These are phyloP conservation scores for Fusarium sp. DNA, from an alignment of 2,329 filamentous ascomycete genomes.

Conservation along the genomic window DNA sequence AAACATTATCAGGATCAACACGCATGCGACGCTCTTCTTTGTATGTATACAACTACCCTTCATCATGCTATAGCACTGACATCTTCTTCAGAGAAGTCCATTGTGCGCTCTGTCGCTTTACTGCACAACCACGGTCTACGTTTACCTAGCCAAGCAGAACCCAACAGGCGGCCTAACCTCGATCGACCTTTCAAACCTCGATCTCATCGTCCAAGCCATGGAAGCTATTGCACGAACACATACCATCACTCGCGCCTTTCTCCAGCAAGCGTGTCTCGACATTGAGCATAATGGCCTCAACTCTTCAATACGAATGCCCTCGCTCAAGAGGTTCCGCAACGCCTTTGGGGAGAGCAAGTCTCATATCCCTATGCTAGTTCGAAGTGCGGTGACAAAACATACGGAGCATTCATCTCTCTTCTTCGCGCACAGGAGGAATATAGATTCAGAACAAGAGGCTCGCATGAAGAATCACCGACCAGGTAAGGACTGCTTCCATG, in stretches of 20 bases:
- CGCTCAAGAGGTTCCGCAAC: conserved; percentile 49
- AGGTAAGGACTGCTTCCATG: conserved; percentile 47
- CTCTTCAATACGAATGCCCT: conserved; percentile 51
- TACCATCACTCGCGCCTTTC: conserved; percentile 82
- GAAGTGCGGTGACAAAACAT: conserved; percentile 57
- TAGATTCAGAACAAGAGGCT: conserved; percentile 18
- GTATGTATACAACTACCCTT: conserved; percentile 62
- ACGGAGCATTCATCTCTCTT: conserved; percentile 55
- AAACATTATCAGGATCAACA: conserved; percentile 83
- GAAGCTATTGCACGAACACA: conserved; percentile 80
- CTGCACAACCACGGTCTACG: conserved; percentile 84
- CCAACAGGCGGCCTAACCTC: conserved; percentile 69
- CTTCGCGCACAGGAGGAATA: not conserved
- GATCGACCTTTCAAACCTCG: conserved; percentile 64
- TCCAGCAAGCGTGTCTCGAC: conserved; percentile 88
- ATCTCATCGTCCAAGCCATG: conserved; percentile 84
- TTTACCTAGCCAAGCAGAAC: conserved; percentile 79
- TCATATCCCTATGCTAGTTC: conserved; percentile 62
- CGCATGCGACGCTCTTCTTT: conserved; percentile 73
- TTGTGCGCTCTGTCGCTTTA: conserved; percentile 81
- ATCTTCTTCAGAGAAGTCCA: conserved; percentile 47
- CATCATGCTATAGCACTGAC: not conserved
- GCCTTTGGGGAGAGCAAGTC: conserved; percentile 47
- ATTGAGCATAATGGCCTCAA: conserved; percentile 68
- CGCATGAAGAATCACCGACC: not conserved